These are phyloP conservation scores for Candida labiduridarum DNA, from an alignment of 1,139 yeast genomes.

Conservation along the genomic window DNA sequence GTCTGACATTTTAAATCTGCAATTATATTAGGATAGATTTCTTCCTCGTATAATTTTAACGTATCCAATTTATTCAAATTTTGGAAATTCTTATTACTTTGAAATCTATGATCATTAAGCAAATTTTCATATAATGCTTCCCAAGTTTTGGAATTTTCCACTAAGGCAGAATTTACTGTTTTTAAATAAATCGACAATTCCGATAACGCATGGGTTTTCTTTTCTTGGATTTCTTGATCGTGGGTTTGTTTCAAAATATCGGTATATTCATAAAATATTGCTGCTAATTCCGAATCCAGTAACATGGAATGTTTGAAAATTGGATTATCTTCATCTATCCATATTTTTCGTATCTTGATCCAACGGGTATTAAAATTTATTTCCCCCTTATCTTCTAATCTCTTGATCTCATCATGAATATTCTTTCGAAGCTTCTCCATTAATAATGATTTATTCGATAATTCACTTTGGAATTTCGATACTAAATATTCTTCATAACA, in stretches of 20 bases:
- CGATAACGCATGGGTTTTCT: slow-evolving; percentile 50
- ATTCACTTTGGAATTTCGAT: slow-evolving; percentile 55
- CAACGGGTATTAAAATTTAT: slow-evolving; percentile 68
- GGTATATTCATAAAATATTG: slow-evolving; percentile 55
- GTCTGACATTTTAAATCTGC: slow-evolving; percentile 38
- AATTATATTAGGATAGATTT: slow-evolving; percentile 44
- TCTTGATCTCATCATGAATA: slow-evolving; percentile 51
- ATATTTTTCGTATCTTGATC: slow-evolving; percentile 50
- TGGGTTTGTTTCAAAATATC: slow-evolving; percentile 41
- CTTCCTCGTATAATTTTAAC: slow-evolving; percentile 52
- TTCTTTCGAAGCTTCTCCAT: slow-evolving; percentile 57
- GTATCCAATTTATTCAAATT: slow-evolving; percentile 61
- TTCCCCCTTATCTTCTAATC: slow-evolving; percentile 31
- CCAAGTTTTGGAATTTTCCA: slow-evolving; percentile 44
- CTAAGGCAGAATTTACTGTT: slow-evolving; percentile 35
- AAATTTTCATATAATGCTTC: slow-evolving; percentile 41
- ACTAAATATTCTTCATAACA: slow-evolving; percentile 67
- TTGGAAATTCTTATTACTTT: slow-evolving; percentile 60
- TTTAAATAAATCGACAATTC: slow-evolving; percentile 55
- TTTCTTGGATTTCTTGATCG: slow-evolving; percentile 28
- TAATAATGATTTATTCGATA: slow-evolving; percentile 53
- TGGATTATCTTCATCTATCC: slow-evolving; percentile 62
- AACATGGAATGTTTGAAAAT: slow-evolving; percentile 66
- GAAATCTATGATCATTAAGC: slow-evolving; percentile 51
- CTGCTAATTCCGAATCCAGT: slow-evolving; percentile 56